A percentile compares a stretch with the other conserved stretches of the same genome.
Evolutionary conservation across 129 eudicot species (phyloP).

Genomic region (Kitagawia praeruptora): DNA sequence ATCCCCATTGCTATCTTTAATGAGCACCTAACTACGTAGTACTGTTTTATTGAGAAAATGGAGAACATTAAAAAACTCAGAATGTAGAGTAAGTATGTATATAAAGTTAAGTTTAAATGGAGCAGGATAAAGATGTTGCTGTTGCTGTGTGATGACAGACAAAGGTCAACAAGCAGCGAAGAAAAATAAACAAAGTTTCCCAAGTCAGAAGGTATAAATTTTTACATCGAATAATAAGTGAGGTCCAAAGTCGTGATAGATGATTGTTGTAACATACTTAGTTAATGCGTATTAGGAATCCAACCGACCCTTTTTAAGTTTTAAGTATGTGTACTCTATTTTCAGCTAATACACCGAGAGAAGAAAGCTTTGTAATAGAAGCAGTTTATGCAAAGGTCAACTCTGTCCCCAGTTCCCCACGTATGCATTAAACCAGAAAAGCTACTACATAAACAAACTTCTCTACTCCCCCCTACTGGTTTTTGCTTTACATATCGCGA

Average conservation of each 20-base stretch:
- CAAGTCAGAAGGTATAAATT: background rate
- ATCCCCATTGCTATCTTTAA: conserved; percentile 7
- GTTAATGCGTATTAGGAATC: background rate
- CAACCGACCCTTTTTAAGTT: background rate
- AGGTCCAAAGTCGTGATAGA: no score
- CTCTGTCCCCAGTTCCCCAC: conserved; percentile 34
- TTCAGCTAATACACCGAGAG: background rate
- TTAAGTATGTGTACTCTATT: background rate
- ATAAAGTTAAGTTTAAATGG: background rate
- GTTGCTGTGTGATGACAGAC: conserved; percentile 5
- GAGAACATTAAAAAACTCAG: background rate
- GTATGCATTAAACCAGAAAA: background rate
- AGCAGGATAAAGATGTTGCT: conserved; percentile 3
- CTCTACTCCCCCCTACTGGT: background rate
- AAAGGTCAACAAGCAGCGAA: conserved; percentile 8
- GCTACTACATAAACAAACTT: conserved; percentile 6
- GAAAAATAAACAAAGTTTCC: background rate
- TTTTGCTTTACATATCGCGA: background rate
- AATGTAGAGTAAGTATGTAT: background rate
- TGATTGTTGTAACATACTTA: background rate
- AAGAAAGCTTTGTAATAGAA: conserved; percentile 1
- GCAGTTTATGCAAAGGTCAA: conserved; percentile 32
- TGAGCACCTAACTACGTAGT: conserved; percentile 16
- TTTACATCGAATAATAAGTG: background rate
- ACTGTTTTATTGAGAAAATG: conserved; percentile 20